Percentiles rank a stretch among this genome's conserved stretches.
phyloP scores from a whole-genome alignment of 176 grass and related monocot species.

The Coix lacrymajobi region DNA sequence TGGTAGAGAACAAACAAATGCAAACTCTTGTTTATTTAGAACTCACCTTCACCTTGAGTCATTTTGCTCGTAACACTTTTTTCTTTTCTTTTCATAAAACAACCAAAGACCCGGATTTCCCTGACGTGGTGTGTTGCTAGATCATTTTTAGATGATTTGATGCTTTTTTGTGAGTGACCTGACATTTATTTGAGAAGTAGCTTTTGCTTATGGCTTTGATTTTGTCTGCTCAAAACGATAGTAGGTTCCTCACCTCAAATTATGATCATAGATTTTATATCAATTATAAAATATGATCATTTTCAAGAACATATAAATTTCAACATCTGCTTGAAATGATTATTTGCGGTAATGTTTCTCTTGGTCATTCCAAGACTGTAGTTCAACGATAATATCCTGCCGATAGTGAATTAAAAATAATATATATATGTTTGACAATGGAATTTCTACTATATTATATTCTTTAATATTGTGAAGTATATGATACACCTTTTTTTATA shows the following conservation, averaged over 20 bases:
- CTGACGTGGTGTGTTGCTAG: not conserved
- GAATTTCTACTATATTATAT: not conserved
- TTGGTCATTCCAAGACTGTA: not conserved
- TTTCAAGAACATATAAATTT: not conserved
- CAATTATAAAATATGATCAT: not conserved
- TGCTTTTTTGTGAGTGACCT: not conserved
- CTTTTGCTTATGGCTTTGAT: not conserved
- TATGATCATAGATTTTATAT: not conserved
- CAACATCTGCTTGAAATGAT: too few species aligned
- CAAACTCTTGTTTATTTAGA: not conserved
- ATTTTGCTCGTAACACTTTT: not conserved
- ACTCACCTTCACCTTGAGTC: not conserved
- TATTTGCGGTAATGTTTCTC: not conserved
- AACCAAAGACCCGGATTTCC: too few species aligned
- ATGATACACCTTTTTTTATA: not conserved
- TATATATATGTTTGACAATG: too few species aligned
- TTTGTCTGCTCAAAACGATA: not conserved
- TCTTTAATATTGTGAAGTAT: not conserved
- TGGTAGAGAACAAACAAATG: not conserved
- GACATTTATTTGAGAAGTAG: not conserved
- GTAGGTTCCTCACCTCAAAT: not conserved
- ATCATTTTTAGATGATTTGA: not conserved
- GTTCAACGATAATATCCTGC: not conserved
- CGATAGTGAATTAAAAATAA: not conserved
- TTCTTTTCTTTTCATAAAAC: too few species aligned